These are phyloP conservation scores for Ammopiptanthus mongolicus DNA, from an alignment of 306 rosid species.

Conservation along the genomic window DNA sequence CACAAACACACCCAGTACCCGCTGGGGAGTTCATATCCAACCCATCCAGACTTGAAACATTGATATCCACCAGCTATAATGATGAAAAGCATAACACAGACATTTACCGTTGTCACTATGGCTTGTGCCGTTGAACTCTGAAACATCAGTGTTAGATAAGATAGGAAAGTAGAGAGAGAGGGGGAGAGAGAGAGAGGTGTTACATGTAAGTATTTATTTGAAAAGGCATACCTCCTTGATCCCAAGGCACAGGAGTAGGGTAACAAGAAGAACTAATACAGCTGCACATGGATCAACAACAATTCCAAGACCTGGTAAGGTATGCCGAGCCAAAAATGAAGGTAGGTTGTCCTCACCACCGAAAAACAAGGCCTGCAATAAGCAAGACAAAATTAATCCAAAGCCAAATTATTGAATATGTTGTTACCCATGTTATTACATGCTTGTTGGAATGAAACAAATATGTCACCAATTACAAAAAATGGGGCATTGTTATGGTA, in stretches of 20 bases:
- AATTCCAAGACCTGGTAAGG: conserved; percentile 50
- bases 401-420: not conserved
- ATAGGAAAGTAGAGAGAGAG: not conserved
- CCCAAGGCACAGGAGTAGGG: conserved; percentile 59
- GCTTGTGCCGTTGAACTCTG: conserved; percentile 69
- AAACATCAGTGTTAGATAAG: conserved; percentile 22
- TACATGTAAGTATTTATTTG: not conserved
- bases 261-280: conserved; percentile 43
- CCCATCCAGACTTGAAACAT: conserved; percentile 66
- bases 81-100: conserved; percentile 57
- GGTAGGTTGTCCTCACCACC: conserved; percentile 59
- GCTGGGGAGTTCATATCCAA: conserved; percentile 56
- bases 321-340: conserved; percentile 48
- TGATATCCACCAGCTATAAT: conserved; percentile 55
- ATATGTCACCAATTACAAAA: not conserved
- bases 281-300: conserved; percentile 82
- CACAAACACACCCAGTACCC: conserved; percentile 41
- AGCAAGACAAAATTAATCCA: conserved; percentile 1
- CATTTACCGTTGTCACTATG: conserved; percentile 51
- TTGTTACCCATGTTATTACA: not conserved
- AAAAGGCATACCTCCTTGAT: conserved; percentile 53
- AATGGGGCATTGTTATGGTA: not conserved
- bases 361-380: conserved; percentile 60
- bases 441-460: not conserved
- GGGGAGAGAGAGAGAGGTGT: not conserved